Base-by-base conservation (phyloP, 805 yeast species). In the Yamadazyma olivae region DNA sequence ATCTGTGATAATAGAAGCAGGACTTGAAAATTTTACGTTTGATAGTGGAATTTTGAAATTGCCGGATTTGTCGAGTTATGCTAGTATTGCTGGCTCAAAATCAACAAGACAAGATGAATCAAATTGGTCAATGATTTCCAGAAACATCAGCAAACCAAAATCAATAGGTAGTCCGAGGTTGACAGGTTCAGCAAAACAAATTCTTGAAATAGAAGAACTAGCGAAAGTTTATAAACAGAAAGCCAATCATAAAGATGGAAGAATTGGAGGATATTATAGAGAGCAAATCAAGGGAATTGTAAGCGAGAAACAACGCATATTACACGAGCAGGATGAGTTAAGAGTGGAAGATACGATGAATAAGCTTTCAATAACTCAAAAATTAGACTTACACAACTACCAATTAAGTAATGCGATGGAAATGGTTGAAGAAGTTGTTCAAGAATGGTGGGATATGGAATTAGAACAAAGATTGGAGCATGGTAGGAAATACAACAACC, bases 361-460 rank as follows among this genome's bases (percentile, higher is more conserved):
- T 20, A 20, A 8, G 5, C 17, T 30, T 12, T 7, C 13, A n/a
- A 20, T 6, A 14, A 26, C 27, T 17, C 21, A 46, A 6, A 27
- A 30, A 17, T 33, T 81, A 2, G 91, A 84, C 57, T 64, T 83
- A 6, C 93, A 84, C 53, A 69, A 72, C 0, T 67, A 70, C 37
- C 54, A 57, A 6, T 77, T 77, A 7, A 46, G 59, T 0, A 69
- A 66, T 21, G 87, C 89, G 0, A 44, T 69, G 5, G 35, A 39
- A 1, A 51, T 71, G 1, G 57, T 71, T 1, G 38, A 50, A 4
- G 32, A 26, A 8, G 71, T 70, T 0, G 50, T 81, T 2, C 28
- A 49, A 0, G 56, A 51, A 3, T 84, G 93, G 93, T 84, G 91
- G 91, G 41, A 50, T 1, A 64, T 62, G 17, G 91, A 84, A 51